A percentile compares a stretch with the other conserved stretches of the same genome.
Evolutionary conservation across 345 rosid genomes (phyloP).

Genomic region (Trapa incisa): DNA sequence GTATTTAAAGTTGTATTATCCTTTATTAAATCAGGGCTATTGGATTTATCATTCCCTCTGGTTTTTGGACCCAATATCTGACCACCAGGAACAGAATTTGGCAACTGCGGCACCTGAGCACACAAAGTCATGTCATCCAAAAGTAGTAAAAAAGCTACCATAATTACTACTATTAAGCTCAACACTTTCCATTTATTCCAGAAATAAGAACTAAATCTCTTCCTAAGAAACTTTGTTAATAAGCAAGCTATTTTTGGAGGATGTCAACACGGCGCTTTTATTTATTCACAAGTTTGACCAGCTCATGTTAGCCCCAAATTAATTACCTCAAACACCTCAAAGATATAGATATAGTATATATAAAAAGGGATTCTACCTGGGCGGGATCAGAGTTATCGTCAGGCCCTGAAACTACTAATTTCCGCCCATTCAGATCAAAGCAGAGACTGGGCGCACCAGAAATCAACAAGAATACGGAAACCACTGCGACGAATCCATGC

Average conservation of each 20-base stretch:
- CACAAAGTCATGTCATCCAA: background rate
- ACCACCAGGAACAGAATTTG: conserved; percentile 11
- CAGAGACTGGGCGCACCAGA: conserved; percentile 25
- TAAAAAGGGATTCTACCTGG: conserved; percentile 5
- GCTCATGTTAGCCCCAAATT: background rate
- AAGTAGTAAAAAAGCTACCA: background rate
- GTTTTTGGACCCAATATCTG: conserved; percentile 10
- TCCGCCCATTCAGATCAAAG: conserved; percentile 15
- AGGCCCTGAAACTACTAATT: conserved; percentile 16
- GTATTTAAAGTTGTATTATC: background rate
- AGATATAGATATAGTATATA: background rate
- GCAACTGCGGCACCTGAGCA: conserved; percentile 30
- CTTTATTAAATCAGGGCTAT: background rate
- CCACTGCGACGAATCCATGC: conserved; percentile 19
- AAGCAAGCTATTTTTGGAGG: background rate
- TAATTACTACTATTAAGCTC: background rate
- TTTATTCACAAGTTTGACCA: background rate
- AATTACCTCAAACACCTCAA: background rate
- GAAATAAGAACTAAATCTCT: background rate
- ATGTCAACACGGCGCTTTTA: too few relatives aligned
- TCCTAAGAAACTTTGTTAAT: background rate
- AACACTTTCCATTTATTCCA: background rate
- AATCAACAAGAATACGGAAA: conserved; percentile 29
- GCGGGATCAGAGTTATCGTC: conserved; percentile 14
- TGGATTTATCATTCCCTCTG: conserved; percentile 3